Evolutionary conservation across 2,329 filamentous ascomycete species (phyloP).

Genomic region (Talaromyces sp.): DNA sequence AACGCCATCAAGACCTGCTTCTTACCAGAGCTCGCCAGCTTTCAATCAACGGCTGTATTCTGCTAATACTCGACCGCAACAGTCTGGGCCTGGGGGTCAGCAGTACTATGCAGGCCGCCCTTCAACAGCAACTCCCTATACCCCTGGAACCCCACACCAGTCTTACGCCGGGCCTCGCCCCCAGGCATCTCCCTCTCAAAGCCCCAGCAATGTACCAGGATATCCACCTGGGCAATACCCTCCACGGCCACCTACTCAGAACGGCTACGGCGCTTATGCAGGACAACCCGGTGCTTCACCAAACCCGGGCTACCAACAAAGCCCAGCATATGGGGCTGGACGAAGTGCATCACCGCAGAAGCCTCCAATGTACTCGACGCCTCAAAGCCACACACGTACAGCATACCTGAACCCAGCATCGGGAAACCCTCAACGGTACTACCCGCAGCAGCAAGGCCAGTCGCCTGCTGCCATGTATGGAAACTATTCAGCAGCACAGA

Average conservation of each 20-base stretch:
- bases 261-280: conserved; percentile 30
- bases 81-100: conserved; percentile 23
- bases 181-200: conserved; percentile 31
- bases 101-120: conserved; percentile 15
- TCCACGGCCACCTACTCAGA: conserved; percentile 31
- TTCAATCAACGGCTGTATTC: conserved; percentile 31
- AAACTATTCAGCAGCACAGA: conserved; percentile 26
- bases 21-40: conserved; percentile 24
- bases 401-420: conserved; percentile 30
- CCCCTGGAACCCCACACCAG: conserved; percentile 24
- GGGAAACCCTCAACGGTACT: conserved; percentile 25
- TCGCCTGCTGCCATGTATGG: conserved; percentile 22
- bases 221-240: conserved; percentile 35
- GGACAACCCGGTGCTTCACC: conserved; percentile 24
- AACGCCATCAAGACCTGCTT: conserved; percentile 26
- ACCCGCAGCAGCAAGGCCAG: conserved; percentile 27
- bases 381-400: conserved; percentile 24
- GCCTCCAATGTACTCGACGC: conserved; percentile 24
- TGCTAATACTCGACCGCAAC: conserved; percentile 20
- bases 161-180: conserved; percentile 26
- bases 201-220: conserved; percentile 30
- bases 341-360: conserved; percentile 31
- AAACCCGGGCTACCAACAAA: conserved; percentile 24
- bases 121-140: conserved; percentile 28
- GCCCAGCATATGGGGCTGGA: conserved; percentile 19